These are phyloP conservation scores for Ulota crispa DNA, from an alignment of 225 moss, liverwort and hornwort genomes.

Conservation along the genomic window DNA sequence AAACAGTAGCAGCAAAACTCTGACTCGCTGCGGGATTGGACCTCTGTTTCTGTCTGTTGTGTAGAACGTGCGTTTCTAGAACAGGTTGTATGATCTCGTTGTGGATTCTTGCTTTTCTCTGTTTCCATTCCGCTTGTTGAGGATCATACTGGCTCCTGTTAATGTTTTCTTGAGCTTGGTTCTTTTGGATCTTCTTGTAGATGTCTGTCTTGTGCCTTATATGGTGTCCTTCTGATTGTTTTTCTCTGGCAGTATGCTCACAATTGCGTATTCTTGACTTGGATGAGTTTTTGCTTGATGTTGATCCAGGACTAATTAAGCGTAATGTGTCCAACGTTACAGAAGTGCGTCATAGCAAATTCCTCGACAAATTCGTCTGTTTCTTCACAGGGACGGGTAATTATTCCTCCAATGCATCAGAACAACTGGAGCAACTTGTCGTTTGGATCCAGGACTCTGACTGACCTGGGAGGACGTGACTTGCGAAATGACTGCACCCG, in stretches of 20 bases:
- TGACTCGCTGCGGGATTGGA: neutral
- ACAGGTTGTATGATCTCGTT: neutral
- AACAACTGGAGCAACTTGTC: slow-evolving; percentile 56
- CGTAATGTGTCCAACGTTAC: slow-evolving; percentile 5
- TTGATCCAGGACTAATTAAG: neutral
- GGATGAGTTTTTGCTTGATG: neutral
- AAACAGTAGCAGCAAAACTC: neutral
- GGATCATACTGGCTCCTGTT: neutral
- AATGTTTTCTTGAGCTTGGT: neutral
- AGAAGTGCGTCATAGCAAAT: slow-evolving; percentile 52
- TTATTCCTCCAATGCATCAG: slow-evolving; percentile 59
- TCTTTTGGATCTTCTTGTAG: neutral
- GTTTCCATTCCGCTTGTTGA: neutral
- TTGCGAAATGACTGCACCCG: slow-evolving; percentile 54
- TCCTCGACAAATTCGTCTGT: slow-evolving; percentile 46
- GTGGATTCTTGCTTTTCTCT: neutral
- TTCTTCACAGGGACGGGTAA: slow-evolving; percentile 67
- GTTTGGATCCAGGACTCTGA: slow-evolving; percentile 51
- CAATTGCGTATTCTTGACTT: neutral
- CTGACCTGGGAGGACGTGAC: slow-evolving; percentile 61
- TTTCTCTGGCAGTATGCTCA: neutral
- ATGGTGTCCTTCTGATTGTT: neutral
- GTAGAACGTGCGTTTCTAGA: neutral
- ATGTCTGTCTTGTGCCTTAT: neutral
- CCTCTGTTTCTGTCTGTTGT: neutral